Evolutionary conservation across 139 green algal genomes (phyloP), one percentile per base, ranked within the genome.

Genomic region (Edaphochlamys debaryana): DNA sequence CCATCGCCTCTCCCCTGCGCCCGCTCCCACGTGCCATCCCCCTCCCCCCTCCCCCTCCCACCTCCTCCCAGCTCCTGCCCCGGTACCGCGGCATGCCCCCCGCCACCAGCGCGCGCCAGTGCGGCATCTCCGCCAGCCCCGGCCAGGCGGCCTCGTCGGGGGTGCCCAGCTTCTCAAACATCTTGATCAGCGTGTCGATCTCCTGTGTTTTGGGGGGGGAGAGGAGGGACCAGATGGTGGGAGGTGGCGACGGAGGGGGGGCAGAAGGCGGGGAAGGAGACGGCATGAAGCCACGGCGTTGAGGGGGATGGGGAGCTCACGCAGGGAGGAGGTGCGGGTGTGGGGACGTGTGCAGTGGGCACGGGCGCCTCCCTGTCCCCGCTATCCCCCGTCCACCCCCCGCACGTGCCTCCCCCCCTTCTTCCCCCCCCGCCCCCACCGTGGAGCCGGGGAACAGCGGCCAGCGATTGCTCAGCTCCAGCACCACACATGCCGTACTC

Each of bases 401-500:
- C 6, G n/a, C n/a, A n/a, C n/a, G n/a, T 30, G 4, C 54, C 4
- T 30, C 34, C 23, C 40, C 67, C 48, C 30, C 32, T 7, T 4
- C 70, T 29, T n/a, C 32, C 30, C 45, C 45, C 1, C 36, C 54
- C 34, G 38, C 56, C 27, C 37, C 27, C 32, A 73, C 71, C 63
- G 60, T 82, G 23, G 69, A 32, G 8, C 83, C 93, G 9, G 79
- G 82, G 82, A 98, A 98, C 9, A 98, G 86, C 27, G 95, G 93
- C 68, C 86, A 67, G 7, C 86, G 69, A 56, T 86, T 96, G 15
- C 93, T 69, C 79, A 98, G 92, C 89, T 99, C 97, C n/a, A 95
- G 96, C 80, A 99, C 95, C 67, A 99, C 98, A 92, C 96, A 99
- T 36, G 96, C 97, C 25, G 97, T 92, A 79, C 88, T 95, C 97